These are phyloP conservation scores for Castanospermum australe DNA, from an alignment of 306 rosid genomes.

Conservation along the genomic window DNA sequence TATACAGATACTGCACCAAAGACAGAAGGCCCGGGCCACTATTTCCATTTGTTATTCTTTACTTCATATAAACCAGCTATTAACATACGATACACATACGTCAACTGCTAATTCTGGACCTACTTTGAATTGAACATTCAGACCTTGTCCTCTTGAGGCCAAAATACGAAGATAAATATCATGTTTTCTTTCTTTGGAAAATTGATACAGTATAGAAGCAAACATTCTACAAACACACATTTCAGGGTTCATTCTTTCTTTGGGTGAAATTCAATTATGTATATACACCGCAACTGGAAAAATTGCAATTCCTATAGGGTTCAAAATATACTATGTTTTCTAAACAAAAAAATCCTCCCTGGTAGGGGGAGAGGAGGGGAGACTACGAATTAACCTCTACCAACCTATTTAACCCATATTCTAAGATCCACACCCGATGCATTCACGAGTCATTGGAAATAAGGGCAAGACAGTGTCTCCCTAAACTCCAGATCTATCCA, in stretches of 20 bases:
- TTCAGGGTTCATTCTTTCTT: background rate
- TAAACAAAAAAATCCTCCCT: background rate
- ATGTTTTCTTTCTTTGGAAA: background rate
- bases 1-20: background rate
- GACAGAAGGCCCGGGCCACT: background rate
- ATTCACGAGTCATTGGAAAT: background rate
- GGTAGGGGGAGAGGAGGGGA: background rate
- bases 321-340: too few relatives aligned
- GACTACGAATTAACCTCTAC: background rate
- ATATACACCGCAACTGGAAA: constrained; percentile 7
- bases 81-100: background rate
- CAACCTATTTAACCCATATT: constrained; percentile 8
- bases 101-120: background rate
- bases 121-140: background rate
- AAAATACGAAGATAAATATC: background rate
- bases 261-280: background rate
- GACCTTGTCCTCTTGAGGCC: background rate
- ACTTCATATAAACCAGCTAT: background rate
- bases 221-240: background rate
- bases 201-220: background rate
- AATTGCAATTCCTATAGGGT: background rate
- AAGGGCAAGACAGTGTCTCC: background rate
- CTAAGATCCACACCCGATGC: background rate
- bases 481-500: background rate
- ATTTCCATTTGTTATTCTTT: background rate